These are phyloP conservation scores for Juglanconis sp. DNA, from an alignment of 2,329 filamentous ascomycete species.

Conservation along the genomic window DNA sequence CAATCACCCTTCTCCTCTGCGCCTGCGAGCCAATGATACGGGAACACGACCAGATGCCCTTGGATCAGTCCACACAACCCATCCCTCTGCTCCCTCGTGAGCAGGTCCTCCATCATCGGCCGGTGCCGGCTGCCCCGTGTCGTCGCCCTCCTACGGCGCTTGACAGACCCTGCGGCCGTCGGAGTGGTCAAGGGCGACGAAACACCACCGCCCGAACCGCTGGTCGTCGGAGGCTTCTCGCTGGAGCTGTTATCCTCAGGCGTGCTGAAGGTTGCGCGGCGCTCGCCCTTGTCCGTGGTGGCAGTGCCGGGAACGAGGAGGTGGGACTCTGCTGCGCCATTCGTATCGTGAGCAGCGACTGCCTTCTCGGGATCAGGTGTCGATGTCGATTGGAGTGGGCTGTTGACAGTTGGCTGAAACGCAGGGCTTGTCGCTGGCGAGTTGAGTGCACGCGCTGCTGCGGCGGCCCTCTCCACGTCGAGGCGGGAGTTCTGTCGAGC, in stretches of 20 bases:
- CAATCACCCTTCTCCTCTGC: slow-evolving; percentile 94
- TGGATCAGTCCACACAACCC: slow-evolving; percentile 78
- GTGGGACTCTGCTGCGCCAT: slow-evolving; percentile 17
- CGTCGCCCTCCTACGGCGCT: slow-evolving; percentile 63
- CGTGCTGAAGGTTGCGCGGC: slow-evolving; percentile 56
- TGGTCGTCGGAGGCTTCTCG: slow-evolving; percentile 35
- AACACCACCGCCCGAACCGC: slow-evolving; percentile 15
- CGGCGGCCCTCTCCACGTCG: slow-evolving; percentile 28
- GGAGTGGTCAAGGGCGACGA: slow-evolving; percentile 18
- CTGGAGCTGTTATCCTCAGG: slow-evolving; percentile 31
- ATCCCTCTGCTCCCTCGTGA: slow-evolving; percentile 74
- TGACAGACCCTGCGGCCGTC: slow-evolving; percentile 44
- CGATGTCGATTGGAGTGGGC: slow-evolving; percentile 12
- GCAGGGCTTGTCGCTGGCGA: slow-evolving; percentile 16
- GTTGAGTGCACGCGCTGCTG: slow-evolving; percentile 27
- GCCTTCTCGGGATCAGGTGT: slow-evolving; percentile 21
- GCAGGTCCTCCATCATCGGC: slow-evolving; percentile 70
- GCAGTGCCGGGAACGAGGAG: slow-evolving; percentile 18
- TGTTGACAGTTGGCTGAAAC: slow-evolving; percentile 2
- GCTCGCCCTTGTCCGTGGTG: slow-evolving; percentile 30
- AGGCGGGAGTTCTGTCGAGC: slow-evolving; percentile 19
- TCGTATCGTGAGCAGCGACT: slow-evolving; percentile 22
- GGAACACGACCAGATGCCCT: slow-evolving; percentile 85
- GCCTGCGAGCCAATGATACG: slow-evolving; percentile 90
- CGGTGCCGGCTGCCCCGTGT: slow-evolving; percentile 64